Evolutionary conservation across 2,329 filamentous ascomycete species (phyloP).

Genomic region (Trichoderma sp.): DNA sequence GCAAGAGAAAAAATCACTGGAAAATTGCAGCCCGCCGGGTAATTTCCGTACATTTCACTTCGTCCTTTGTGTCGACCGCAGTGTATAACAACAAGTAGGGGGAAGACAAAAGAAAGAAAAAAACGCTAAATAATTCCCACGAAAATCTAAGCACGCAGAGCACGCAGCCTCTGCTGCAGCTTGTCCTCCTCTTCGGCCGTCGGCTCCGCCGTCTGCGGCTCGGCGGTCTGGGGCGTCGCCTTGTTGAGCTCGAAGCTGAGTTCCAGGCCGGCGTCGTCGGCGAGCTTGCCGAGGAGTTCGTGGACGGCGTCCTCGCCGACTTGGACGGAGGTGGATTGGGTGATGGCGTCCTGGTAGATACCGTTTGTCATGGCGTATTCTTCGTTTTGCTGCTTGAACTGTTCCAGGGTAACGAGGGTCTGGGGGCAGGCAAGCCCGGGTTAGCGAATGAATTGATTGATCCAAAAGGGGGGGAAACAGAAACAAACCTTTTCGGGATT

Average conservation of each 20-base stretch:
- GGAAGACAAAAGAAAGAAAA: background rate
- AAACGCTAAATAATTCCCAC: background rate
- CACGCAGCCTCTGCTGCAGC: slow-evolving; percentile 60
- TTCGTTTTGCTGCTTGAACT: slow-evolving; percentile 61
- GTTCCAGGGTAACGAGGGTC: slow-evolving; percentile 60
- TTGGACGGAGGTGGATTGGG: slow-evolving; percentile 69
- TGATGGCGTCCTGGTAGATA: slow-evolving; percentile 85
- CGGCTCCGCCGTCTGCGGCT: slow-evolving; percentile 62
- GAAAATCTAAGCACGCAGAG: slow-evolving; percentile 47
- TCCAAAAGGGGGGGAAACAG: background rate
- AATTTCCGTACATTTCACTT: background rate
- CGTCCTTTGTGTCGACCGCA: background rate
- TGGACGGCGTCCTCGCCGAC: slow-evolving; percentile 82
- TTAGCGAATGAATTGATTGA: background rate
- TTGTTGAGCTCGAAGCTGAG: slow-evolving; percentile 70
- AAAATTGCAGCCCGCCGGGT: background rate
- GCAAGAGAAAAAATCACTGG: too few species aligned
- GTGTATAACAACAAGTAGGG: background rate
- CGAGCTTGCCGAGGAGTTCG: slow-evolving; percentile 78
- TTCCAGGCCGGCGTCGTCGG: slow-evolving; percentile 84
- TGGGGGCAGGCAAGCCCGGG: background rate
- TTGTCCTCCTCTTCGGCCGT: slow-evolving; percentile 78
- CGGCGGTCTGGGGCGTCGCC: slow-evolving; percentile 55
- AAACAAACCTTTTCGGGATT: slow-evolving; percentile 54
- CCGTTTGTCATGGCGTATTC: slow-evolving; percentile 64